Evolutionary conservation across 495 filamentous ascomycete species (phyloP), one percentile per base, ranked within the genome.

Genomic region (Neurospora sp.): DNA sequence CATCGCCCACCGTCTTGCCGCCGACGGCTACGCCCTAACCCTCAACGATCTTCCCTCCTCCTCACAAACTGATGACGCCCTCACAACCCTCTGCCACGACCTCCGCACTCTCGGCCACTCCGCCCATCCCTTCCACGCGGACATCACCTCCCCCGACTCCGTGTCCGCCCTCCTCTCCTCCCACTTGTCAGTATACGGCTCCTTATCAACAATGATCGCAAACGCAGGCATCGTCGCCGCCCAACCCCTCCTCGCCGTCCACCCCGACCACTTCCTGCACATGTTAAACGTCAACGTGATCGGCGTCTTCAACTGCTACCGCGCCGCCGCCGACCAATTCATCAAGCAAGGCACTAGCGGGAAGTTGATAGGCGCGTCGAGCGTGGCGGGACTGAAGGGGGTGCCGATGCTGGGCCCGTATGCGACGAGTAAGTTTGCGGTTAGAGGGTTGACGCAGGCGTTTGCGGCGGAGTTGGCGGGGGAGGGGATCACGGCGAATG

Each of bases 171-270:
- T 91, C 73, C 79, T 91, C 3, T 69, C 82, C 38, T 79, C 76
- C 3, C 83, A 84, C 4, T 84, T 88, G 2, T 69, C 78, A 2
- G 74, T 77, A 27, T 80, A 91, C 1, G 89, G 89, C 10, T 84
- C 86, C 2, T 77, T 91, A 27, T 84, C 83, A 68, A 87, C 86
- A 22, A 89, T 90, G 87, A 78, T 90, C 44, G 88, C 88, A 53
- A 90, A 90, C 75, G 88, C 88, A 0, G 88, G 88, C 20, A 89
- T 90, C 59, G 84, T 84, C 14, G 84, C 87, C 76, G 87, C 87
- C 16, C 85, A 86, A 75, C 73, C 80, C 0, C 74, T 88, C 5
- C 79, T 89, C 4, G 85, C 89, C 35, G 70, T 89, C 83, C 83
- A 0, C 82, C 0, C 87, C 61, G 78, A 82, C 11, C 85, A 89